Evolutionary conservation across 2,329 filamentous ascomycete genomes (phyloP).

Genomic region (Didymella glomerata): DNA sequence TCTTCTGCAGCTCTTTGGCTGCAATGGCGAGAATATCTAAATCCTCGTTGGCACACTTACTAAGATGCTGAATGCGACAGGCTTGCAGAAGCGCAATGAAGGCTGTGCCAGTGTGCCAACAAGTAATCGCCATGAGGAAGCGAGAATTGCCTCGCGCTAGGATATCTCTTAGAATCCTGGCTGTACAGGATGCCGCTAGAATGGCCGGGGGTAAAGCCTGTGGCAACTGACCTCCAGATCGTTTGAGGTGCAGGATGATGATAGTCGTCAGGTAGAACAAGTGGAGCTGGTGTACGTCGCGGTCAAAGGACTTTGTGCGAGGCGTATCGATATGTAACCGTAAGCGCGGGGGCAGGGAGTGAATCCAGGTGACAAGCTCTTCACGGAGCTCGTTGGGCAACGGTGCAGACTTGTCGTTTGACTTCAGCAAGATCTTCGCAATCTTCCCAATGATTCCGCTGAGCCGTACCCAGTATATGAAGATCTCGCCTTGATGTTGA

Average conservation of each 20-base stretch:
- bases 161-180: conserved; percentile 32
- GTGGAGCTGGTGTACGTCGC: conserved; percentile 34
- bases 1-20: conserved; percentile 33
- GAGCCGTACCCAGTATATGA: conserved; percentile 35
- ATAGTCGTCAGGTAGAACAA: conserved; percentile 37
- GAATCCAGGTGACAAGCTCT: not conserved
- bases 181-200: conserved; percentile 34
- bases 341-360: not conserved
- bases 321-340: not conserved
- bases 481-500: conserved; percentile 36
- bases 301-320: not conserved
- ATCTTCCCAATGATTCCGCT: conserved; percentile 35
- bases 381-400: not conserved
- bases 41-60: not conserved
- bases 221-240: conserved; percentile 32
- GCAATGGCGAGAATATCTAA: conserved; percentile 29
- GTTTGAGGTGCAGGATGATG: conserved; percentile 33
- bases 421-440: not conserved
- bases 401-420: not conserved
- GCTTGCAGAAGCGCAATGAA: conserved; percentile 29
- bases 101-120: conserved; percentile 35
- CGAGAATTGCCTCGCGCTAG: conserved; percentile 34
- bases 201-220: conserved; percentile 35
- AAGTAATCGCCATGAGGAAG: conserved; percentile 37
- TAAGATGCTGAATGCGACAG: not conserved